Percentiles rank a stretch among this genome's conserved stretches.
Evolutionary conservation across 441 rosid genomes (phyloP).

Genomic region (Arabidopsis hybrid): DNA sequence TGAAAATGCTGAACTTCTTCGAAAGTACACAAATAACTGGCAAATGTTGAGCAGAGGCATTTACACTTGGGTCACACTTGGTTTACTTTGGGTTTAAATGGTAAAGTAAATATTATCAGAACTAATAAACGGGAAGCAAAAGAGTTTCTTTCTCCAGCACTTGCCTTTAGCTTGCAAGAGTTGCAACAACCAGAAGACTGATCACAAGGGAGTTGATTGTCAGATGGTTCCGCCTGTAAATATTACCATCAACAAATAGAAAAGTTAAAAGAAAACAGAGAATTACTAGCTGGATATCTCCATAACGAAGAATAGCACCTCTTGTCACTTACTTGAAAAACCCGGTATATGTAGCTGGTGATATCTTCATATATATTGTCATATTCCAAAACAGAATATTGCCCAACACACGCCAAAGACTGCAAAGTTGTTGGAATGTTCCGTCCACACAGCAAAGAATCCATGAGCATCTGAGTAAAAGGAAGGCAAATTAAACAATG

Average conservation of each 20-base stretch:
- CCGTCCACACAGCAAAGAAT: conserved; percentile 63
- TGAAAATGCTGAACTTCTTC: conserved; percentile 35
- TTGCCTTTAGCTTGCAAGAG: conserved; percentile 81
- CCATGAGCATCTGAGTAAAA: conserved; percentile 71
- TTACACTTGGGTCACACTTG: conserved; percentile 19
- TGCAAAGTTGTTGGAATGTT: conserved; percentile 87
- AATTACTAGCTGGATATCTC: conserved; percentile 31
- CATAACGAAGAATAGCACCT: conserved; percentile 37
- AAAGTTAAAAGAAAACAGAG: conserved; percentile 15
- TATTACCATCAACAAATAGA: conserved; percentile 37
- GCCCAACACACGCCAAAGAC: conserved; percentile 89
- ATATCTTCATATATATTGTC: conserved; percentile 68
- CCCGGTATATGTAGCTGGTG: conserved; percentile 55
- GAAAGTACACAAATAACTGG: conserved; percentile 14
- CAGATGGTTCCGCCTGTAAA: conserved; percentile 60
- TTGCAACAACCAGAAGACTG: conserved; percentile 56
- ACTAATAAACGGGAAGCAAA: conserved; percentile 21
- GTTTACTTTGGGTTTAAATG: conserved; percentile 22
- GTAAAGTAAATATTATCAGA: conserved; percentile 28
- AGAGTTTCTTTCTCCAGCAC: conserved; percentile 39
- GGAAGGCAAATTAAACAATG: conserved; percentile 28
- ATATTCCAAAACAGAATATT: conserved; percentile 67
- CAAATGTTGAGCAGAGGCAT: conserved; percentile 28
- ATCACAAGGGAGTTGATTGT: conserved; percentile 47
- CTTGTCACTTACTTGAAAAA: conserved; percentile 66